Evolutionary conservation across 345 rosid species (phyloP), one percentile per base, ranked within the genome.

Genomic region (Turritis glabra): DNA sequence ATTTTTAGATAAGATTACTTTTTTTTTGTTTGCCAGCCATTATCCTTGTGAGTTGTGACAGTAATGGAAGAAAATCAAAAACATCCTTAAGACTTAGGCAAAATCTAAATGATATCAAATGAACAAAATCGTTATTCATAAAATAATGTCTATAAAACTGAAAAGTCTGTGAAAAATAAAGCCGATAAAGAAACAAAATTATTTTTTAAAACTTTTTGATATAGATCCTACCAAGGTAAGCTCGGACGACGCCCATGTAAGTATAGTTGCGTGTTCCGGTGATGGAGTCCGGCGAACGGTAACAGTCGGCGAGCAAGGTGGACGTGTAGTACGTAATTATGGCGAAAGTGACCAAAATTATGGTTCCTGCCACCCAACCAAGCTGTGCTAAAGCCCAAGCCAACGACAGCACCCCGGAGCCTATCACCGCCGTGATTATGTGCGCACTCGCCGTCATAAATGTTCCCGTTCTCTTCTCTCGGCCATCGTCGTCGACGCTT

Each of bases 371-470:
- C 15, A 77, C 79, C 98, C 97, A 91, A 2, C 98, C 97, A 23
- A 94, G 80, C 81, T 94, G 96, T 2, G 98, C 96, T 30, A 88
- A 67, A 2, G 95, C 90, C 98, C 96, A 91, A 54, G 98, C 88
- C 79, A 94, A 70, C 7, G 96, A 84, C 50, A 94, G 62, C 71
- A 91, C 97, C 12, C 98, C 98, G 12, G 95, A 91, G 1, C 96
- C 98, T 18, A 94, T 94, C 65, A 94, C 97, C 1, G 97, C 97
- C 3, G 98, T 94, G 41, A 94, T 89, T 14, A 94, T 94, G 67
- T 94, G 98, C 5, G 97, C 91, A 75, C 91, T 89, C 9, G 76
- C 67, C 13, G 80, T 77, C 15, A 41, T 0, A 55, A 56, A 46
- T 59, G 26, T 84, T 77, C 95, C 97, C 8, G 86, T 88, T 78